Evolutionary conservation across 2,329 filamentous ascomycete genomes (phyloP), one percentile per base, ranked within the genome.

Genomic region (Trichophyton equinum): DNA sequence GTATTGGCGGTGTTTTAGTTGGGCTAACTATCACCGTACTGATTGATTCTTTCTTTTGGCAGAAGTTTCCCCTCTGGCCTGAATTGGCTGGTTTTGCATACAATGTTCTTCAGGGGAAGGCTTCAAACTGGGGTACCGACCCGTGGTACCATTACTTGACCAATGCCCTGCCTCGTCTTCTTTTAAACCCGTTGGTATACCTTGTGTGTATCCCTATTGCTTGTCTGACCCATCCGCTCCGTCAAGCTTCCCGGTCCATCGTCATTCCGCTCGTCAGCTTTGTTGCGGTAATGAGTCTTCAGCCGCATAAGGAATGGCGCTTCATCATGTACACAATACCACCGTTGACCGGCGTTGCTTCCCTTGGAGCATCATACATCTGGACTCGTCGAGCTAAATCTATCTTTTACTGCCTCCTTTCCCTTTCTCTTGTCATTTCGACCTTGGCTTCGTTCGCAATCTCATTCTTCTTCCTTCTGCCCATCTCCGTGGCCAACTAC

Each of bases 41-140:
- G 1, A 73, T 96, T 38, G 94, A 99, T 78, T 92, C 89, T 1
- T 92, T 91, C 76, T 95, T 97, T 76, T 99, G 92, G 94, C 90
- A 92, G 69, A 69, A 75, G 6, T 83, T 82, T 63, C 81, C 81
- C 1, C 75, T 95, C 33, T 99, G 94, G 94, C 91, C 94, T 0
- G 94, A 99, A 73, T 83, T 95, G 63, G 84, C 82, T 67, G 91
- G 85, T 1, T 97, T 99, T 76, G 85, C 88, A 73, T 97, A 88
- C 80, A 99, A 99, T 73, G 91, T 90, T 60, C 75, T 97, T 58
- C 81, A 87, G 60, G 90, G 91, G 22, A 86, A 89, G 62, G 88
- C 91, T 0, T 86, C 88, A 2, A 83, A 87, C 65, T 99, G 94
- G 94, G 94, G 94, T 38, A 86, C 86, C 7, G 88, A 86, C 7